phyloP scores from a whole-genome alignment of 352 stramenopile genomes.

The Globisporangium megalacanthum region DNA sequence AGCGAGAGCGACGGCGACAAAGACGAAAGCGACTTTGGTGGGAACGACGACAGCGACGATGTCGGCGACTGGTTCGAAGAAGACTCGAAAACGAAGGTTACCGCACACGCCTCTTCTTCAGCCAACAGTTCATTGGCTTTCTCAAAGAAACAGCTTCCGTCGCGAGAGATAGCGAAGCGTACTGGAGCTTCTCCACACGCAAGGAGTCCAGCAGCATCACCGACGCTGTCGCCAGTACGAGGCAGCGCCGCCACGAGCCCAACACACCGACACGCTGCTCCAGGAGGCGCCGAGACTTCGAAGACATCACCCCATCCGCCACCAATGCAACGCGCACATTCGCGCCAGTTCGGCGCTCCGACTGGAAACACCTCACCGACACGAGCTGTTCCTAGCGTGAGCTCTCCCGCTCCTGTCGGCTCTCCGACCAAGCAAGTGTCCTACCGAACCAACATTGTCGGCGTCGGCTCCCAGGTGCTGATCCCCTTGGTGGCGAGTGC shows the following conservation, averaged over 20 bases:
- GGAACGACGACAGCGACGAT: constrained; percentile 27
- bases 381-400: constrained; percentile 1
- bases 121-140: not conserved
- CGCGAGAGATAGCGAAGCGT: not conserved
- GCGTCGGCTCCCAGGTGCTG: constrained; percentile 23
- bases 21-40: constrained; percentile 22
- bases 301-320: constrained; percentile 15
- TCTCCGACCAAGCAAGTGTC: constrained; percentile 13
- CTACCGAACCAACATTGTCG: constrained; percentile 50
- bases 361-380: constrained; percentile 33
- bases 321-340: constrained; percentile 13
- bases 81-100: not conserved
- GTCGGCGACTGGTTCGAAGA: constrained; percentile 55
- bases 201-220: not conserved
- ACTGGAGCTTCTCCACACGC: not conserved
- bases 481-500: constrained; percentile 28
- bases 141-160: constrained; percentile 8
- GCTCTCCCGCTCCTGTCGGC: not conserved
- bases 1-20: constrained; percentile 19
- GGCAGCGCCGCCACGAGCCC: not conserved
- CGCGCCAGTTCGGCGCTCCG: constrained; percentile 12
- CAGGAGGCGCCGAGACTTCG: not conserved
- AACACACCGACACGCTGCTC: not conserved
- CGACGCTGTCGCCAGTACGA: not conserved
- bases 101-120: not conserved